A percentile compares a stretch with the other conserved stretches of the same genome.
Conservation (phyloP, 768 basidiomycete species). For the Fomitopsis pulvina region DNA sequence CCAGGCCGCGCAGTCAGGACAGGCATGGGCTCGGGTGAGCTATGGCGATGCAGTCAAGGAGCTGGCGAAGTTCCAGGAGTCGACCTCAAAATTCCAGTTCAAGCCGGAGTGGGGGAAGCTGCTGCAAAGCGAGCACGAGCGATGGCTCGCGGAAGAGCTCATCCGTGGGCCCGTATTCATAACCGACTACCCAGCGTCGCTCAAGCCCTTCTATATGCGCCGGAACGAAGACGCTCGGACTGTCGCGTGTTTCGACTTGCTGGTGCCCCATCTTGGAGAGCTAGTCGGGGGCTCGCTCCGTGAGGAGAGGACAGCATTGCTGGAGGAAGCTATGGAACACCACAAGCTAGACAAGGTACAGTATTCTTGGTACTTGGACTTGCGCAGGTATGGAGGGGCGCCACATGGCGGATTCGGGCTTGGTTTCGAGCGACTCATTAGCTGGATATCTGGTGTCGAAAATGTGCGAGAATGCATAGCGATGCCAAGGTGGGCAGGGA, state of each 20-base stretch:
- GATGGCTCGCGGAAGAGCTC: conserved; percentile 72
- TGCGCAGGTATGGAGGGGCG: conserved; percentile 78
- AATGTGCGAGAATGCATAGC: conserved; percentile 92
- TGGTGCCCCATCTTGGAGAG: conserved; percentile 86
- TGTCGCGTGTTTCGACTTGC: conserved; percentile 93
- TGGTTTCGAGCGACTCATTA: conserved; percentile 88
- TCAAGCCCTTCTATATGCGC: conserved; percentile 99
- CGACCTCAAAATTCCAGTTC: conserved; percentile 43
- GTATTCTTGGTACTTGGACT: conserved; percentile 73
- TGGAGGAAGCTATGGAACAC: conserved; percentile 44
- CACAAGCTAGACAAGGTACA: conserved; percentile 38
- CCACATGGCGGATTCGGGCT: conserved; percentile 95
- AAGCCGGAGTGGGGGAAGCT: conserved; percentile 59
- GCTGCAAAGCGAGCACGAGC: conserved; percentile 89
- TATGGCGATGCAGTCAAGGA: conserved; percentile 71
- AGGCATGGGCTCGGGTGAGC: conserved; percentile 61
- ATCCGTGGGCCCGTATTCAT: conserved; percentile 81
- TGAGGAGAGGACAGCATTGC: conserved; percentile 57
- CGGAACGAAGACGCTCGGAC: conserved; percentile 46
- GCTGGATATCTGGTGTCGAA: conserved; percentile 80
- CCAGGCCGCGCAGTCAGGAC: neutral
- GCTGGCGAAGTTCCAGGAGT: conserved; percentile 34
- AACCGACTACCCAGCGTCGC: conserved; percentile 71
- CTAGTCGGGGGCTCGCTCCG: conserved; percentile 88
- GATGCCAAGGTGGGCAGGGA: conserved; percentile 85